Evolutionary conservation across 192 early-diverging fungal species (phyloP).

Genomic region (Haplosporangium gracile): DNA sequence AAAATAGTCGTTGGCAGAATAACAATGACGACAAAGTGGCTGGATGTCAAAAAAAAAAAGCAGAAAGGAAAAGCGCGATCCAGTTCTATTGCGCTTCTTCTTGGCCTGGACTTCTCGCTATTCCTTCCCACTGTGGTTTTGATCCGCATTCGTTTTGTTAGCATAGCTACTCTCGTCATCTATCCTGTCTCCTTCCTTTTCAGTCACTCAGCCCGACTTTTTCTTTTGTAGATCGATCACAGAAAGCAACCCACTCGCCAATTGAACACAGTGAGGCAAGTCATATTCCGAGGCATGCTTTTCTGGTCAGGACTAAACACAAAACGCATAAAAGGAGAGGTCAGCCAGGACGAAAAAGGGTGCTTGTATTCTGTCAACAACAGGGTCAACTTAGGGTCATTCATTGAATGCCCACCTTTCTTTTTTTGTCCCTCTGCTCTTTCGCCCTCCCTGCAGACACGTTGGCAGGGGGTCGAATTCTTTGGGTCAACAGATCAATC

Average conservation of each 20-base stretch:
- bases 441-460: conserved; percentile 1
- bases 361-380: not conserved
- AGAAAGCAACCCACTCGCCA: not conserved
- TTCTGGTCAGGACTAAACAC: not conserved
- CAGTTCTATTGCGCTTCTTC: not conserved
- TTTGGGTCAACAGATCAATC: not conserved
- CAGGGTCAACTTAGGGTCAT: not conserved
- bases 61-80: not conserved
- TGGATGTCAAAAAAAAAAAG: not conserved
- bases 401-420: not conserved
- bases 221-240: not conserved
- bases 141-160: not conserved
- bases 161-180: not conserved
- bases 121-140: not conserved
- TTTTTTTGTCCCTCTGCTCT: not conserved
- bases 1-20: not conserved
- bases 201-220: not conserved
- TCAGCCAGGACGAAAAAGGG: no score
- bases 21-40: not conserved
- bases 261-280: not conserved
- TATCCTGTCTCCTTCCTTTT: not conserved
- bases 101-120: not conserved
- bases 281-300: not conserved
- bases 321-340: not conserved
- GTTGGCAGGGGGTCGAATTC: not conserved